These are phyloP conservation scores for Chlorella sp. DNA, from an alignment of 139 green algal genomes.

Conservation along the genomic window DNA sequence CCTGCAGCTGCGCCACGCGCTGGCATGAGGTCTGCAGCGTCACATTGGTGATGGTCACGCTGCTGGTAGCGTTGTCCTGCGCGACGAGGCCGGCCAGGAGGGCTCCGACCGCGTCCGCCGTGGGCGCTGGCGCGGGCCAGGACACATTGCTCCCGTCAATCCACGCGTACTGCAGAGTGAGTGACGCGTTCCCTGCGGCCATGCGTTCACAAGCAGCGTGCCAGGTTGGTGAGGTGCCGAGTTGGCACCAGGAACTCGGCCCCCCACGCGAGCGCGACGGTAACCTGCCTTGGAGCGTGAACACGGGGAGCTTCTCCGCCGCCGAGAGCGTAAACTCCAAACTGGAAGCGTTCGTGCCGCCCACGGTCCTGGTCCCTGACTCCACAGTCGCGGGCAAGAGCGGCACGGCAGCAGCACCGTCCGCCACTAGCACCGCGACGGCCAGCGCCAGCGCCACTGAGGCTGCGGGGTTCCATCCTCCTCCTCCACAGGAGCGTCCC, in stretches of 20 bases:
- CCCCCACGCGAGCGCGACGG: too few species aligned
- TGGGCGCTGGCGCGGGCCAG: background rate
- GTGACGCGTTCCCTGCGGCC: background rate
- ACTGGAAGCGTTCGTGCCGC: background rate
- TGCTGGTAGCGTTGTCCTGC: background rate
- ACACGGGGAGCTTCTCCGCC: too few species aligned
- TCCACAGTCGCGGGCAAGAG: too few species aligned
- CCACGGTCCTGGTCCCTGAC: background rate
- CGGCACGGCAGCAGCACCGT: too few species aligned
- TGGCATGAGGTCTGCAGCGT: too few species aligned
- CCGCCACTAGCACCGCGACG: too few species aligned
- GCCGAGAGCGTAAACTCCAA: background rate
- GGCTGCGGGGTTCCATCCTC: too few species aligned
- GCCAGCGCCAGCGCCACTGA: too few species aligned
- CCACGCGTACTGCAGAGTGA: background rate
- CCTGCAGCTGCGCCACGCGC: too few species aligned
- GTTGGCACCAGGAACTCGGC: too few species aligned
- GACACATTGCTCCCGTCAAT: background rate
- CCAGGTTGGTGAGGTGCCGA: background rate
- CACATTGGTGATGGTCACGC: background rate
- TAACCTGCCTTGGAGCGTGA: too few species aligned
- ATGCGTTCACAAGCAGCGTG: background rate
- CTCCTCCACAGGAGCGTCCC: too few species aligned
- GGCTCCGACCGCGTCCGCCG: background rate
- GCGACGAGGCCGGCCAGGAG: background rate